Evolutionary conservation across 1,284 basidiomycete species (phyloP).

Genomic region (Moesziomyces globuligerus): DNA sequence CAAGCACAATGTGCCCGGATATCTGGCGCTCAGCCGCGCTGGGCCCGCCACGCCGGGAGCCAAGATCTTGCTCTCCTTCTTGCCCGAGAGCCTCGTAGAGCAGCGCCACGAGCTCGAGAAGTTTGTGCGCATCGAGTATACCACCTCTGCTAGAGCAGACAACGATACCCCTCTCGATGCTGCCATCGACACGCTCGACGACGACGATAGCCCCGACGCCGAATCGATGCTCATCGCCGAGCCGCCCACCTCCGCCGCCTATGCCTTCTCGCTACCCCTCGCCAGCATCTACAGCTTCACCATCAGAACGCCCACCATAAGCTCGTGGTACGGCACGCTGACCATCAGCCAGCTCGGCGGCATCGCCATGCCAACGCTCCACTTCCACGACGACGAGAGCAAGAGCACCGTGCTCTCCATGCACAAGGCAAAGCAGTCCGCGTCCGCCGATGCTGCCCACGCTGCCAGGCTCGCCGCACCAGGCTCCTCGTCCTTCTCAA

Average conservation of each 20-base stretch:
- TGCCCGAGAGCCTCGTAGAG: conserved; percentile 78
- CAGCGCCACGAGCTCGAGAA: conserved; percentile 75
- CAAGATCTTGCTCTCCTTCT: conserved; percentile 45
- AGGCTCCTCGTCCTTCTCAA: conserved; percentile 5
- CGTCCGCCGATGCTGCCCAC: conserved; percentile 14
- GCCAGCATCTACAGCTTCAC: conserved; percentile 88
- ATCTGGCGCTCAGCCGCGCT: conserved; percentile 67
- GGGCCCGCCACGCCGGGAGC: conserved; percentile 23
- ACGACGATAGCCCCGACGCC: conserved; percentile 15
- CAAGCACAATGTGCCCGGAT: conserved; percentile 91
- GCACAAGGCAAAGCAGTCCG: conserved; percentile 27
- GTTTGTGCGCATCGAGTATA: conserved; percentile 79
- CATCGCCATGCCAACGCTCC: conserved; percentile 85
- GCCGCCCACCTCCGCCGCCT: conserved; percentile 71
- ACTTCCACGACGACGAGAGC: conserved; percentile 89
- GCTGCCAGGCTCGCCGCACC: conserved; percentile 11
- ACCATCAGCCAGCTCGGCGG: conserved; percentile 85
- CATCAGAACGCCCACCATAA: conserved; percentile 74
- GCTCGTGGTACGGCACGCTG: conserved; percentile 78
- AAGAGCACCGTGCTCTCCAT: conserved; percentile 50
- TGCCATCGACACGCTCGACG: conserved; percentile 69
- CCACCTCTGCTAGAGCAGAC: conserved; percentile 70
- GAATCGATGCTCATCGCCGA: conserved; percentile 46
- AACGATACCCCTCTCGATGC: conserved; percentile 26
- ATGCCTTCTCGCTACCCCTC: conserved; percentile 92